phyloP scores from a whole-genome alignment of 768 basidiomycete species.

The Lanmaoa pseudosensibilis region DNA sequence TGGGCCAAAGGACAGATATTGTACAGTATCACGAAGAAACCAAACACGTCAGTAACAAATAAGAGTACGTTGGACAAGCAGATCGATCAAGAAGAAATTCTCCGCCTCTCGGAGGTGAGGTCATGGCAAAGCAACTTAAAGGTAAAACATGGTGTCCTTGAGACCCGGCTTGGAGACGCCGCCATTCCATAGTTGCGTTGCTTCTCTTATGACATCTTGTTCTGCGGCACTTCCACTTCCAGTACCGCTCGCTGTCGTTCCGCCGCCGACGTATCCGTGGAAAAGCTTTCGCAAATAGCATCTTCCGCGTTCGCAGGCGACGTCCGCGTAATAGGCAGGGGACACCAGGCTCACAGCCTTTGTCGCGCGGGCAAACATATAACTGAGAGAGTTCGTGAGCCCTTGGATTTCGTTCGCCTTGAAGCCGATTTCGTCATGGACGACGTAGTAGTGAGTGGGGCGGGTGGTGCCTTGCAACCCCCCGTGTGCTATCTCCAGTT shows the following conservation, averaged over 20 bases:
- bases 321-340: constrained; percentile 44
- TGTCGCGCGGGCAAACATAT: constrained; percentile 61
- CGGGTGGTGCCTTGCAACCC: constrained; percentile 49
- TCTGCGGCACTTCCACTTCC: constrained; percentile 42
- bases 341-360: constrained; percentile 41
- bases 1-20: not conserved
- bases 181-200: constrained; percentile 50
- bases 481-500: constrained; percentile 36
- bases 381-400: constrained; percentile 56
- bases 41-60: not conserved
- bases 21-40: not conserved
- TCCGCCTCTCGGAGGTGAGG: not conserved
- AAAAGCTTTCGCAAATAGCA: constrained; percentile 53
- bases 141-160: constrained; percentile 76
- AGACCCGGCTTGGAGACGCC: constrained; percentile 51
- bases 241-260: constrained; percentile 33
- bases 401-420: constrained; percentile 49
- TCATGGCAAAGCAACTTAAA: constrained; percentile 36
- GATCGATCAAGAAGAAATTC: not conserved
- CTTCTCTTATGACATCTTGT: constrained; percentile 54
- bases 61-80: not conserved
- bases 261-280: constrained; percentile 33
- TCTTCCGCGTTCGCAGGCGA: constrained; percentile 54
- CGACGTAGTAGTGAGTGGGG: constrained; percentile 56
- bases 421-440: constrained; percentile 54